Base-by-base conservation (phyloP, 1,284 basidiomycete species). In the Moniliophthora roreri region DNA sequence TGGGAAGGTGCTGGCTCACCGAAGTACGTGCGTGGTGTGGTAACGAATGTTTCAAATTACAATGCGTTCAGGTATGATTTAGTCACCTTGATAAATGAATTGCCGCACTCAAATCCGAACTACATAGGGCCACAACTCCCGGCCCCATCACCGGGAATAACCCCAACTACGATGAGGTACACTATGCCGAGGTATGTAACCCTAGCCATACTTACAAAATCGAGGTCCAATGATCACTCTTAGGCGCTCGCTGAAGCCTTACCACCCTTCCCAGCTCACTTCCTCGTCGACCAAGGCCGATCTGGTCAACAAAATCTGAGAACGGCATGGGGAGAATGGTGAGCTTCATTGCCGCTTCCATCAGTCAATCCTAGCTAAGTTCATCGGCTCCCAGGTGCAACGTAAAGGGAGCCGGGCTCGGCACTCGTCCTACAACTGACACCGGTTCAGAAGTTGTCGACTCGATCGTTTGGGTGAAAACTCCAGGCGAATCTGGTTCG, bases 1-100 rank as follows among this genome's bases (percentile, higher is more conserved):
- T 84, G 74, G 69, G 70, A 69, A 58, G 64, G 62, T 57, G 81
- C 81, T 48, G 77, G 80, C 28, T 74, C 72, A 20, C 79, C 81
- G 16, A 57, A 71, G 18, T 79, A 78, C 61, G 74, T 85, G 64
- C 79, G 81, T 59, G 83, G 82, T 51, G 71, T 85, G 52, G 82
- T 82, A 24, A 85, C 83, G 55, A 80, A 85, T 68, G 82, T 85
- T 51, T 79, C 82, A 52, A 85, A 85, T 73, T 85, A 83, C 72
- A 85, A 84, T 59, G 76, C 82, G 26, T 70, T 84, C 28, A 68
- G 35, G 71, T 70, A 62, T 45, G 63, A 35, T 52, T 0, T 16
- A 16, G 13, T 46, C 32, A 15, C 39, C 23, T 16, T 42, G 8
- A 32, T 11, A 32, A 32, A 32, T 32, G 28, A 32, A 6, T 6